Evolutionary conservation across 2,329 filamentous ascomycete species (phyloP).

Genomic region (Aspergillus alliaceus): DNA sequence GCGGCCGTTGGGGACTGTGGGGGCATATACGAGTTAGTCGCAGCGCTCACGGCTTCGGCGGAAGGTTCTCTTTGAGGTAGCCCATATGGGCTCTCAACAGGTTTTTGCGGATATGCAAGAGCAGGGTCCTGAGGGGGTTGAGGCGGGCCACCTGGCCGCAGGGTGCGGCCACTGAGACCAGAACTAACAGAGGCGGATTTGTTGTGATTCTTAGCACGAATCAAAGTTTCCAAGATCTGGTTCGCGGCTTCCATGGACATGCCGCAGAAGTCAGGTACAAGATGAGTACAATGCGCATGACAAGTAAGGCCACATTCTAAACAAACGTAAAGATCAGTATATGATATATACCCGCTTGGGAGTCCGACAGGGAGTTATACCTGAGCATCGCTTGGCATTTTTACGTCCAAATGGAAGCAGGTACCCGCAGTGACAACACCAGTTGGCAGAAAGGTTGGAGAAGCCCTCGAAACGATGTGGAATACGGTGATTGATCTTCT

Average conservation of each 20-base stretch:
- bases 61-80: conserved; percentile 38
- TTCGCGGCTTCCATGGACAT: conserved; percentile 99
- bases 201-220: conserved; percentile 73
- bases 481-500: conserved; percentile 99
- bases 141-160: conserved; percentile 57
- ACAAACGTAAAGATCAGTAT: conserved; percentile 4
- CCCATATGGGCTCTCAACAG: conserved; percentile 37
- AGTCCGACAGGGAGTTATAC: conserved; percentile 46
- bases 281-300: conserved; percentile 86
- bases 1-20: conserved; percentile 47
- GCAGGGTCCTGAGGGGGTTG: conserved; percentile 40
- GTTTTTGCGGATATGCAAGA: conserved; percentile 36
- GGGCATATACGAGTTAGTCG: conserved; percentile 42
- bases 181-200: conserved; percentile 53
- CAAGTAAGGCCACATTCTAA: conserved; percentile 85
- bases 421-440: conserved; percentile 99
- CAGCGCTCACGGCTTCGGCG: conserved; percentile 43
- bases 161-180: conserved; percentile 64
- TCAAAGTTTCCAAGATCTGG: conserved; percentile 84
- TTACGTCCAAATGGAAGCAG: conserved; percentile 92
- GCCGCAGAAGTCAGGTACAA: conserved; percentile 97
- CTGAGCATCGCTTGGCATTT: conserved; percentile 87
- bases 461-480: conserved; percentile 97
- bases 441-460: conserved; percentile 96
- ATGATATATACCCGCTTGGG: neutral